Conservation (phyloP, 2,329 filamentous ascomycete genomes). For the Mollisia scopiformis region DNA sequence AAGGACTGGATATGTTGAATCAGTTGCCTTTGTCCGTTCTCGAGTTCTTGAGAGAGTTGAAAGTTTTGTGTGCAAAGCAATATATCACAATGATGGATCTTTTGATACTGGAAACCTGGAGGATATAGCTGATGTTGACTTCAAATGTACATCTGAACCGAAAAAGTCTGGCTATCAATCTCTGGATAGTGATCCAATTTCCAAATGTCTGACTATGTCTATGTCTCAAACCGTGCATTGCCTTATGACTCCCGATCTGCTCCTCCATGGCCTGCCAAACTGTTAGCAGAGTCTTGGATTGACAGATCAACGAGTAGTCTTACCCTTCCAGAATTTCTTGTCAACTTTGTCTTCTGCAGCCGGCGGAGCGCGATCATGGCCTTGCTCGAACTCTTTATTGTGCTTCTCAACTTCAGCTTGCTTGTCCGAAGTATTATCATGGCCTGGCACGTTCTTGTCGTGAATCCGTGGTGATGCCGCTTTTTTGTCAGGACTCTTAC, state of each 20-base stretch:
- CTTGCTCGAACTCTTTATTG: constrained; percentile 59
- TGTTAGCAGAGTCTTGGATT: constrained; percentile 3
- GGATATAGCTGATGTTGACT: no score
- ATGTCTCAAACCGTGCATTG: not conserved
- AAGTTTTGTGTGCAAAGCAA: no score
- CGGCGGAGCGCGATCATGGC: constrained; percentile 49
- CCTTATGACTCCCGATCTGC: constrained; percentile 2
- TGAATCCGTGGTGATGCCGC: constrained; percentile 22
- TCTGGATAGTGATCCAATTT: no score
- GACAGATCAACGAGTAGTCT: not conserved
- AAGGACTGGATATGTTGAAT: no score
- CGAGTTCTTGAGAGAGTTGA: no score
- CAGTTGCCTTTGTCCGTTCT: no score
- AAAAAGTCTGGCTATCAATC: no score
- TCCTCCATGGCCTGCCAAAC: constrained; percentile 24
- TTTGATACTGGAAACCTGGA: no score
- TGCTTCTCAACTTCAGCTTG: constrained; percentile 60
- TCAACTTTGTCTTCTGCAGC: constrained; percentile 55
- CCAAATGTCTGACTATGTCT: not conserved
- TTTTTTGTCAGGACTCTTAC: constrained; percentile 26
- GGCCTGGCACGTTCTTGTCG: constrained; percentile 24
- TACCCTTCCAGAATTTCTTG: constrained; percentile 55
- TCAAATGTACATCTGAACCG: no score
- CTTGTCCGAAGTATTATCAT: constrained; percentile 46
- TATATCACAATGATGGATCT: no score